Conservation (phyloP, 208 protist species). For the Balamuthia mandrillaris region DNA sequence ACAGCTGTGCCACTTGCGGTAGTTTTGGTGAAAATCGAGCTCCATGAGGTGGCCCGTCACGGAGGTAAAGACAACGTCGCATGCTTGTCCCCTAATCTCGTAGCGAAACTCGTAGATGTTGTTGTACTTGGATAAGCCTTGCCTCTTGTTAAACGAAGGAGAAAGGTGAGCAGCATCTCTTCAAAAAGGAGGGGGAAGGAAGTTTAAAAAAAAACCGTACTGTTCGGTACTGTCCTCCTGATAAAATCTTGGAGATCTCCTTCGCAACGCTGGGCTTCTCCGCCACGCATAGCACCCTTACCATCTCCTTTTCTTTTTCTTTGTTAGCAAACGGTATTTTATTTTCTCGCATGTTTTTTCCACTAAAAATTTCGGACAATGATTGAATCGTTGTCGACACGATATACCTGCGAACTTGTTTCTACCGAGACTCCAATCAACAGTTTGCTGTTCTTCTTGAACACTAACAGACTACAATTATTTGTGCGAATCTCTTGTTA, state of each 20-base stretch:
- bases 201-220: not conserved
- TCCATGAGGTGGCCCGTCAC: constrained; percentile 94
- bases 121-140: constrained; percentile 70
- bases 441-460: too few species aligned
- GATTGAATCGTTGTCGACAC: too few species aligned
- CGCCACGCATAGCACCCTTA: constrained; percentile 77
- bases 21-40: constrained; percentile 72
- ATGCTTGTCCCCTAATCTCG: constrained; percentile 54
- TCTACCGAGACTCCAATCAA: too few species aligned
- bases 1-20: constrained; percentile 80
- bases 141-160: constrained; percentile 17
- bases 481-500: too few species aligned
- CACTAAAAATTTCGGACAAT: too few species aligned
- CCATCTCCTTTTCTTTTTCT: too few species aligned
- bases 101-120: constrained; percentile 77
- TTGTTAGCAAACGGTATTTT: too few species aligned
- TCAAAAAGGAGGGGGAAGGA: not conserved
- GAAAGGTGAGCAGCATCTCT: not conserved
- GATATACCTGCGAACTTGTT: too few species aligned
- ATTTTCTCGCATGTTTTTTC: too few species aligned
- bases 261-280: constrained; percentile 87
- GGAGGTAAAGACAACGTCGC: constrained; percentile 90
- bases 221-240: not conserved
- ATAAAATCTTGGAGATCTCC: constrained; percentile 71
- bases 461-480: too few species aligned